A percentile compares a stretch with the other conserved stretches of the same genome.
These are phyloP conservation scores for Prillingera fragicola DNA, from an alignment of 1,284 basidiomycete species.

Conservation along the genomic window DNA sequence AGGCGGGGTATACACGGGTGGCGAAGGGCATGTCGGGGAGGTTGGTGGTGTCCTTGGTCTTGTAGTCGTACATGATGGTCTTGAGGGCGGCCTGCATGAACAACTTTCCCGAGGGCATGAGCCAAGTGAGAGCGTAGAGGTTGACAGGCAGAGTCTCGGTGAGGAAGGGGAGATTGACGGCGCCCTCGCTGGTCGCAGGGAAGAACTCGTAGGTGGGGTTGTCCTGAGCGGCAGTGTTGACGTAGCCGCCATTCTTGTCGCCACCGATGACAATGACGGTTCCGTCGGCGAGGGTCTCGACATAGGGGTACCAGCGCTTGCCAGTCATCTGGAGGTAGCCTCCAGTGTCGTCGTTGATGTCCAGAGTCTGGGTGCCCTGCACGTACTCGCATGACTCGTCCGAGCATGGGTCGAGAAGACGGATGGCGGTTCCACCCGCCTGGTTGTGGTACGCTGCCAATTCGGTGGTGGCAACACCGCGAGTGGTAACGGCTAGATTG, in stretches of 20 bases:
- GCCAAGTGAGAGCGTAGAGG: constrained; percentile 77
- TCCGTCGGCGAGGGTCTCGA: constrained; percentile 52
- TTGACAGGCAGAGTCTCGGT: constrained; percentile 79
- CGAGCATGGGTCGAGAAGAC: constrained; percentile 68
- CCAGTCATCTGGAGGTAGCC: constrained; percentile 67
- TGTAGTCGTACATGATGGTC: constrained; percentile 62
- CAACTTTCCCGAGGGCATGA: constrained; percentile 64
- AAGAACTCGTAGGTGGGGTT: constrained; percentile 75
- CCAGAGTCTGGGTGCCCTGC: constrained; percentile 56
- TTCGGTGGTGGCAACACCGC: constrained; percentile 37
- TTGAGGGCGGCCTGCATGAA: constrained; percentile 73
- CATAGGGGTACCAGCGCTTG: constrained; percentile 73
- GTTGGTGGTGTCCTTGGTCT: constrained; percentile 45
- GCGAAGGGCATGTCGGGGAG: constrained; percentile 54
- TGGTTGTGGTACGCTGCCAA: constrained; percentile 51
- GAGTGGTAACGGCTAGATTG: constrained; percentile 34
- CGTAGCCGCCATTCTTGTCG: constrained; percentile 54
- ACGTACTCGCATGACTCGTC: constrained; percentile 68
- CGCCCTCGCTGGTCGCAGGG: constrained; percentile 56
- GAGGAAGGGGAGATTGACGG: constrained; percentile 71
- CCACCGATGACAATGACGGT: constrained; percentile 52
- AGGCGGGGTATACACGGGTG: constrained; percentile 84
- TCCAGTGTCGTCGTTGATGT: constrained; percentile 30
- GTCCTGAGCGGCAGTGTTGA: constrained; percentile 63
- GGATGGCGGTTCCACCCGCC: constrained; percentile 60